phyloP scores from a whole-genome alignment of 2,329 filamentous ascomycete genomes.

The Sarocladium strictum region DNA sequence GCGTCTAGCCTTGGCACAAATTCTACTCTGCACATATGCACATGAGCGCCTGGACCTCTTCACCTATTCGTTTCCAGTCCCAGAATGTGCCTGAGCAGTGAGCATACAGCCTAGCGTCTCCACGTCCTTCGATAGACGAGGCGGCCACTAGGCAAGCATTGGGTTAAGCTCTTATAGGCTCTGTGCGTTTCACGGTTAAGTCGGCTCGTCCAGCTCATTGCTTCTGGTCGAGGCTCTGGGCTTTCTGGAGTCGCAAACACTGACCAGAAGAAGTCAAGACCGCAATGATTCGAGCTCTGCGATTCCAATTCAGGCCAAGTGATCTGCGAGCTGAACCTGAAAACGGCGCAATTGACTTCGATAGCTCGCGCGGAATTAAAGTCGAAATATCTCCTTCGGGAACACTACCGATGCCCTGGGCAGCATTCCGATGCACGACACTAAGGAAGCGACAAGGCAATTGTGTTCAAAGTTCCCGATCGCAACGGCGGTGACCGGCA shows the following conservation, averaged over 20 bases:
- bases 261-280: neutral
- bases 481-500: neutral
- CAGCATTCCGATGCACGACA: neutral
- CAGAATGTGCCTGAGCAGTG: neutral
- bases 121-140: conserved; percentile 1
- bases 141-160: conserved; percentile 1
- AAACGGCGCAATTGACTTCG: neutral
- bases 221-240: neutral
- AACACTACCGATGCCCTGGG: neutral
- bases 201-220: neutral
- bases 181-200: conserved; percentile 1
- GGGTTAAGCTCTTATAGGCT: neutral
- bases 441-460: neutral
- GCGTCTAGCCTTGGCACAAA: neutral
- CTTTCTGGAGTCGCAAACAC: neutral
- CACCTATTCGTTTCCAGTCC: neutral
- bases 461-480: neutral
- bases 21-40: no score
- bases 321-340: neutral
- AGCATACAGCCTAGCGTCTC: neutral
- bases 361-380: neutral
- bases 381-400: neutral
- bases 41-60: neutral
- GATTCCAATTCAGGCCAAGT: neutral
- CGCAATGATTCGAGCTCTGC: neutral